Base-by-base conservation (phyloP, 352 stramenopile genomes). In the Globisporangium viniferum region DNA sequence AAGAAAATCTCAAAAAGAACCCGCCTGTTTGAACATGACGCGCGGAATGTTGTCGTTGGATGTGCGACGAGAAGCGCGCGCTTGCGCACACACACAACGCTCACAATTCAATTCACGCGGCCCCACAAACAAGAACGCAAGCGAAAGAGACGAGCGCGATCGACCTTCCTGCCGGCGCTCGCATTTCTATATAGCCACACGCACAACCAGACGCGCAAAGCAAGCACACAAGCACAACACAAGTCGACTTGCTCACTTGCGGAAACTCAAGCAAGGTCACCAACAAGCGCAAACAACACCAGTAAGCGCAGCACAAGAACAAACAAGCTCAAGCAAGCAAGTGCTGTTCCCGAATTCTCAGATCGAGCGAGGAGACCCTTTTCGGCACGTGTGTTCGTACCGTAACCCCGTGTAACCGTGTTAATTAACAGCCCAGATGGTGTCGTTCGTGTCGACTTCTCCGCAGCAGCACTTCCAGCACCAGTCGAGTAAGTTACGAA, bases 401-500 rank as follows among this genome's bases (percentile, higher is more conserved):
- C 55, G 31, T 44, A 60, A 60, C 31, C 55, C 55, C 46, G 18
- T 18, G 55, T 44, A 60, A 60, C 29, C 18, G 55, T 29, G 55
- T 60, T 60, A 60, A 33, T 33, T 44, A 60, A 18, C 55, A 20
- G 7, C 29, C 55, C 29, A 3, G 20, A 29, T 55, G 48, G 48
- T 55, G n/a, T 55, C 48, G n/a, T 18, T 55, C 8, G n/a, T n/a
- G n/a, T 55, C 48, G 3, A 7, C n/a, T 29, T n/a, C 41, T 2
- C 48, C 31, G 7, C 33, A 53, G 59, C 27, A 59, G 27, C 27
- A 15, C 60, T 35, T 29, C 15, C 41, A 44, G 20, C 29, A 41
- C 35, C 60, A 46, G 20, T 33, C 18, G 29, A 59, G 36, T 39
- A 69, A 70, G 57, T 62, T 72, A 53, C 60, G 57, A 53, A 62